These are phyloP conservation scores for Pelagomonas calceolata DNA, from an alignment of 108 stramenopile species.

Conservation along the genomic window DNA sequence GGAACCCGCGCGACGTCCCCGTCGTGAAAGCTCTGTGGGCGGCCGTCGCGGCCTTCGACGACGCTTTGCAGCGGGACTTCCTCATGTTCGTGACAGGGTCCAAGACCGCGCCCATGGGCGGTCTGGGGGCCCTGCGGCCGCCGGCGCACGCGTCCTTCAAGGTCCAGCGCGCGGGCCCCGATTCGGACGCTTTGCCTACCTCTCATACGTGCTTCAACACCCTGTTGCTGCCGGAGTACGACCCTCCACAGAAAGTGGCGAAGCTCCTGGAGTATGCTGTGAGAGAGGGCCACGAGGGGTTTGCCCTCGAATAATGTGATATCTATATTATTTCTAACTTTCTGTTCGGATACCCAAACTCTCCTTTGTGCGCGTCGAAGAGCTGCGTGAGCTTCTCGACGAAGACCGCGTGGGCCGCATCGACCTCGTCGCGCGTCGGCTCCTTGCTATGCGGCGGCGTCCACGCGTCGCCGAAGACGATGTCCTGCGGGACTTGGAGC, in stretches of 20 bases:
- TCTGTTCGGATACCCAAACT: too few species aligned
- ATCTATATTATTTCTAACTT: not conserved
- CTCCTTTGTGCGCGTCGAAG: too few species aligned
- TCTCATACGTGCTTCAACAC: constrained; percentile 89
- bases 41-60: constrained; percentile 23
- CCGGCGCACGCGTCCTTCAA: constrained; percentile 37
- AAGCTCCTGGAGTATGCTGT: constrained; percentile 49
- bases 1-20: too few species aligned
- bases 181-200: constrained; percentile 68
- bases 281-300: constrained; percentile 66
- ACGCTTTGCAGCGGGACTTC: constrained; percentile 53
- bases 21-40: constrained; percentile 29
- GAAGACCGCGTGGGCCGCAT: too few species aligned
- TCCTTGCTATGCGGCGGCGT: too few species aligned
- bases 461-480: too few species aligned
- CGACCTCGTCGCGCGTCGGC: too few species aligned
- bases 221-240: constrained; percentile 48
- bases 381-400: too few species aligned
- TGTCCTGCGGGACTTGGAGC: too few species aligned
- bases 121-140: constrained; percentile 53
- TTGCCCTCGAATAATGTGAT: constrained; percentile 49
- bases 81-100: constrained; percentile 79
- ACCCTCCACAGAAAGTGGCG: constrained; percentile 33
- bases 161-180: constrained; percentile 79
- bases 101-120: constrained; percentile 75